Evolutionary conservation across 2,329 filamentous ascomycete species (phyloP), one percentile per base, ranked within the genome.

Genomic region (Colletotrichum tropicale): DNA sequence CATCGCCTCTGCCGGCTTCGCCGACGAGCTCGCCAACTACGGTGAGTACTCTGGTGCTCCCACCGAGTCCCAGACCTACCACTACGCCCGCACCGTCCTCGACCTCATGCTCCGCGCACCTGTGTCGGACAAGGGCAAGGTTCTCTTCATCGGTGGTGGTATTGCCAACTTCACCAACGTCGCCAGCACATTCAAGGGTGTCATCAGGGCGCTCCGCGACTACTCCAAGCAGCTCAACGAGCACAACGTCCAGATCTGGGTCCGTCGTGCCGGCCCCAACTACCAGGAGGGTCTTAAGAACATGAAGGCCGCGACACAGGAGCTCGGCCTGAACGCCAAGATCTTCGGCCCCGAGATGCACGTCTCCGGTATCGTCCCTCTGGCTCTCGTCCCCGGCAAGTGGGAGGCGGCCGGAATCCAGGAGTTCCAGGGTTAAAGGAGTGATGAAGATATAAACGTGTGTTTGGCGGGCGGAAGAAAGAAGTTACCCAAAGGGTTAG

Each of bases 91-190:
- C 83, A 99, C 97, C 34, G 95, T 99, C 78, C 91, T 99, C 78
- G 97, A 99, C 86, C 93, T 99, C 79, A 98, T 99, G 95, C 94
- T 99, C 81, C 95, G 97, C 80, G 94, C 96, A 71, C 96, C 97
- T 75, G 87, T 92, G 84, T 90, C 92, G 86, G 91, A 95, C 77
- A 94, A 98, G 83, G 97, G 97, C 90, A 99, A 98, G 92, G 95
- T 99, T 70, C 94, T 99, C 79, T 99, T 99, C 92, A 98, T 99
- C 80, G 97, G 97, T 87, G 97, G 97, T 89, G 97, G 97, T 92
- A 99, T 99, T 91, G 97, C 97, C 91, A 99, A 99, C 94, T 99
- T 99, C 91, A 99, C 97, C 91, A 99, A 98, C 89, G 97, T 99
- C 71, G 97, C 97, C 77, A 97, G 94, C 82, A 99, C 97, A 79